Base-by-base conservation (phyloP, 768 basidiomycete species). In the Leucocoprinus leucothites region DNA sequence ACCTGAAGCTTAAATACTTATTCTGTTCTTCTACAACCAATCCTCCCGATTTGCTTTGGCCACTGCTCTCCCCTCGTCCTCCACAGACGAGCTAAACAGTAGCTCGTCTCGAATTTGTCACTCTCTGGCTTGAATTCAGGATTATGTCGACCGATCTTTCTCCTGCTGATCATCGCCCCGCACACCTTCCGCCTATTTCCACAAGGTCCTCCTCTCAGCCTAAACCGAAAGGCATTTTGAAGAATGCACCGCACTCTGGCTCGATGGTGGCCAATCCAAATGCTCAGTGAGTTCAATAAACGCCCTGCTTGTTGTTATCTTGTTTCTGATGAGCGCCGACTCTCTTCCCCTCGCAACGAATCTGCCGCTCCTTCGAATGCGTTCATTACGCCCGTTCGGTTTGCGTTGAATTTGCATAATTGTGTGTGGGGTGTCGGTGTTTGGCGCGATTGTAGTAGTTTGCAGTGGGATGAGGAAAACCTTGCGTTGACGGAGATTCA, bases 391-490 rank as follows among this genome's bases (percentile, higher is more conserved):
- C 11, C 31, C 5, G 11, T 31, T 31, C n/a, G n/a, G n/a, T 31
- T 31, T 31, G 31, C 11, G 31, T 46, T 25, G 21, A 11, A 5
- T 16, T 26, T 8, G 45, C 22, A 6, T 46, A 8, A 24, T 46
- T 46, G 6, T 46, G n/a, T n/a, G n/a, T 7, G 14, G 21, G 43
- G 43, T 22, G 21, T n/a, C 24, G 16, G 11, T 22, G 42, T 41
- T 41, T 41, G 40, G 61, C 36, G 62, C 16, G 43, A 24, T 51
- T 18, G 36, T 43, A 78, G 80, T 61, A 94, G 86, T 63, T 66
- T 97, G 64, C 90, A 91, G 65, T 98, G 94, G 94, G 95, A 98
- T 65, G 94, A 98, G 65, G 91, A 85, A 67, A 98, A 97, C 66
- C 78, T 98, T 34, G 91, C 91, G 22, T 70, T 91, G 64, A 97